Conservation (phyloP, 164 flowering plant species). For the Buxus sempervirens region DNA sequence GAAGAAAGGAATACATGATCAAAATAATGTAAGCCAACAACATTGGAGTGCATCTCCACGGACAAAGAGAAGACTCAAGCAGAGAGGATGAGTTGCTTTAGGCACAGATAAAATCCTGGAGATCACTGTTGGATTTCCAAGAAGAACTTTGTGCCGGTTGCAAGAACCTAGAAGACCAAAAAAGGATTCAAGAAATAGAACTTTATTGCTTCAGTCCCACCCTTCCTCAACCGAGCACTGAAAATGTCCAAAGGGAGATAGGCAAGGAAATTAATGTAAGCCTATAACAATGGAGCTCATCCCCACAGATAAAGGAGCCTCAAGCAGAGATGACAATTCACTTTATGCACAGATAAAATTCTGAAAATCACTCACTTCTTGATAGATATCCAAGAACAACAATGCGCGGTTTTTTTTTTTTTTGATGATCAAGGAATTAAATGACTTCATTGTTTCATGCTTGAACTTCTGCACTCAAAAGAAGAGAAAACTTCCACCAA, state of each 20-base stretch:
- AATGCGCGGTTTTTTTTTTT: slow-evolving; percentile 22
- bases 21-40: slow-evolving; percentile 12
- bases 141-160: slow-evolving; percentile 23
- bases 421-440: not conserved
- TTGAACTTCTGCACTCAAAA: too few species aligned
- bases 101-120: slow-evolving; percentile 24
- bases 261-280: slow-evolving; percentile 2
- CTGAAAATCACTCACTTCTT: slow-evolving; percentile 4
- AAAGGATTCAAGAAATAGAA: too few species aligned
- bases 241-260: not conserved
- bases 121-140: slow-evolving; percentile 11
- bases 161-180: not conserved
- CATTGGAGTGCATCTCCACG: slow-evolving; percentile 21
- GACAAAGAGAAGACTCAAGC: slow-evolving; percentile 20
- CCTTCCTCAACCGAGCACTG: too few species aligned
- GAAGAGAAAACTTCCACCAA: too few species aligned
- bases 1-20: not conserved
- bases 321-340: slow-evolving; percentile 18
- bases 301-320: slow-evolving; percentile 15
- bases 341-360: slow-evolving; percentile 23
- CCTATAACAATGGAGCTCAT: slow-evolving; percentile 21
- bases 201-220: too few species aligned
- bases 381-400: slow-evolving; percentile 18
- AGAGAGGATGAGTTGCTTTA: slow-evolving; percentile 12
- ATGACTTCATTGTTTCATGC: too few species aligned